Base-by-base conservation (phyloP, 2,329 filamentous ascomycete species). In the Fusarium staphyleae region DNA sequence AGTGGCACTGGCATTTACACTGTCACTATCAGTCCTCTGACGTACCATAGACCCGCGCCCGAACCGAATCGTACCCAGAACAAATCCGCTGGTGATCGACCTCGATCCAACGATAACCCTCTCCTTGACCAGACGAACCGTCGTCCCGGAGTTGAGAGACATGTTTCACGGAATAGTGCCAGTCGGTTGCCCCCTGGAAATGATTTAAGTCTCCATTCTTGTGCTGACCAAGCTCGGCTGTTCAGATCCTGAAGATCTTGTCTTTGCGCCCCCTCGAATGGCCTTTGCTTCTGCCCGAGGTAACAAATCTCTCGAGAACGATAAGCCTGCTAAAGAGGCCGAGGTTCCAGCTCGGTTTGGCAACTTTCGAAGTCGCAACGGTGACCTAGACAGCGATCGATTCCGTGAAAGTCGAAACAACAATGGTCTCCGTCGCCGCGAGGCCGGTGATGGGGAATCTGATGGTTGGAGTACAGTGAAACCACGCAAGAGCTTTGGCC, bases 211-310 rank as follows among this genome's bases (percentile, higher is more conserved):
- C 7, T 33, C 34, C 39, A n/a, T 34, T 32, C 12, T 15, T 44
- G 18, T 63, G 41, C 60, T 63, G 47, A 65, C 55, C 40, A 35
- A 48, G 41, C 53, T 34, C 39, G 40, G 48, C 47, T 26, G 24
- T 36, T 9, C 28, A 89, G 86, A 84, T 71, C 77, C 84, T 67
- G 93, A 96, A 66, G 91, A 96, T 60, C 89, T 96, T 52, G 83
- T 95, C 52, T 88, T 96, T 52, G 92, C 90, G 12, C 92, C 92
- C 15, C 90, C 92, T 2, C 90, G 90, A 72, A 90, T 86, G 39
- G 85, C 86, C 36, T 96, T 97, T 73, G 85, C 90, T 46, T 96
- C 92, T 1, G 83, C 88, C 16, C 90, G 89, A 52, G 78, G 83
- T 18, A 71, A 74, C 46, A 78, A 80, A 53, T 74, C 75, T 12